These are phyloP conservation scores for Jaapia argillacea DNA, from an alignment of 768 basidiomycete species.

Conservation along the genomic window DNA sequence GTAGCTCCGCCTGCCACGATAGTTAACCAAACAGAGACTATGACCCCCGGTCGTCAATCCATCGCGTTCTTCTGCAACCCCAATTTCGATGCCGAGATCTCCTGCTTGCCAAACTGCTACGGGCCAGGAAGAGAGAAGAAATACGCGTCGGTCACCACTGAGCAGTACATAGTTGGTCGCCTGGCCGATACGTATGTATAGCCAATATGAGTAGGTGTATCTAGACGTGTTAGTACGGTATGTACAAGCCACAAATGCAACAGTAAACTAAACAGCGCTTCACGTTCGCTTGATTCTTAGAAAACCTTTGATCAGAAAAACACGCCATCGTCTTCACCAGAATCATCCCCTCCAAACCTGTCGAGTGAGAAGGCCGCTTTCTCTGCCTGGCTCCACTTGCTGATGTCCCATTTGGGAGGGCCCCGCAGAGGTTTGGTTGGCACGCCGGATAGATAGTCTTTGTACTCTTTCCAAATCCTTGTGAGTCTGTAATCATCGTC, in stretches of 20 bases:
- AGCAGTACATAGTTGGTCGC: constrained; percentile 68
- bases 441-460: constrained; percentile 13
- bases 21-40: constrained; percentile 35
- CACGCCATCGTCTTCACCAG: too few species aligned
- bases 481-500: constrained; percentile 14
- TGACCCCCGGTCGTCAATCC: constrained; percentile 62
- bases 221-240: too few species aligned
- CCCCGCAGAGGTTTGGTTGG: constrained; percentile 20
- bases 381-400: constrained; percentile 22
- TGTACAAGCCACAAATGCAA: too few species aligned
- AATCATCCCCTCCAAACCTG: too few species aligned
- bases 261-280: too few species aligned
- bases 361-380: constrained; percentile 21
- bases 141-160: constrained; percentile 64
- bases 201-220: too few species aligned
- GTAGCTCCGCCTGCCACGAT: constrained; percentile 55
- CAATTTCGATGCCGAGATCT: constrained; percentile 55
- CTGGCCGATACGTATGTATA: constrained; percentile 45
- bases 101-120: constrained; percentile 57
- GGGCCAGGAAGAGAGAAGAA: constrained; percentile 43
- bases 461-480: constrained; percentile 30
- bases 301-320: too few species aligned
- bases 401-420: constrained; percentile 25
- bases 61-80: constrained; percentile 88
- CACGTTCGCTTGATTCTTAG: too few species aligned